Evolutionary conservation across 257 asterid genomes (phyloP), one percentile per base, ranked within the genome.

Genomic region (Solanum chmielewskii): DNA sequence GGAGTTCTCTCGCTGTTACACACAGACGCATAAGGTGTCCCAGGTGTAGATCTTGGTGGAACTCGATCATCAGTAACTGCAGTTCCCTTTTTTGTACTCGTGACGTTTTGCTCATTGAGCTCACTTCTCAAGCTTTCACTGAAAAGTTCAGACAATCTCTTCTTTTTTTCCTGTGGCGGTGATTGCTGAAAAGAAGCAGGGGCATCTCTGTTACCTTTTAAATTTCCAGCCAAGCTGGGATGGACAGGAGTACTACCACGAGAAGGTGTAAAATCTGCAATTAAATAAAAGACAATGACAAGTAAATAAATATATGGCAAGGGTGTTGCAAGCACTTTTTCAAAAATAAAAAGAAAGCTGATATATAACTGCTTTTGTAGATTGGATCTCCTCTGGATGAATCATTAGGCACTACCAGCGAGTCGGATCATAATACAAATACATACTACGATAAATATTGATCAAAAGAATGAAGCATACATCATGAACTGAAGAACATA

Each of bases 171-270:
- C 3, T 91, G 83, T 11, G 94, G 93, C 68, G 95, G 88, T 6
- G 89, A 85, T 56, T 85, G 85, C 12, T 86, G 70, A 35, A 70
- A 7, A 7, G 89, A 62, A 37, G 59, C 11, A 60, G 78, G 47
- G 21, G 87, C 3, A 39, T 23, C 44, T 15, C 87, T 86, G 21
- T 91, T 90, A 31, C 29, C 59, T 29, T 16, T 76, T 15, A 86
- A 83, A 69, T 82, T 88, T 44, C 91, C 94, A 27, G 47, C 66
- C 5, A 94, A 91, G 88, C 80, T 87, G 49, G 86, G 93, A 90
- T 94, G 98, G 47, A 93, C 94, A 3, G 98, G 99, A 10, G 98
- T 93, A 45, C 69, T 96, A 60, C 98, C 98, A 16, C 92, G 94
- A 11, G 98, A 95, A 45, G 98, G 98, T 6, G 96, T 93, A 68